phyloP scores from a whole-genome alignment of 768 basidiomycete species.

The Lentinula raphanica region DNA sequence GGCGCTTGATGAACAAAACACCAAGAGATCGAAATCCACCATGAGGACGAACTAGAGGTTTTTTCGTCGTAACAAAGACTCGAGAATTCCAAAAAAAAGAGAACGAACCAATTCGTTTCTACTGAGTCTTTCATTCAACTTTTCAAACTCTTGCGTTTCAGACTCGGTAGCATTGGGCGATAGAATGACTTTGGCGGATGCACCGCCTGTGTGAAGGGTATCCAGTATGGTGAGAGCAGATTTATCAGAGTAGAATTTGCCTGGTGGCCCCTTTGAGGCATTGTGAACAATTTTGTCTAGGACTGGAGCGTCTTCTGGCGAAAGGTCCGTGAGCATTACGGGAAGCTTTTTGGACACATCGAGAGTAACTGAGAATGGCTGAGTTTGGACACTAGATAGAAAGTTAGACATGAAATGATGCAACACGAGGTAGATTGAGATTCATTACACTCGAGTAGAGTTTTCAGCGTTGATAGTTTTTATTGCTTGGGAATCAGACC shows the following conservation, averaged over 20 bases:
- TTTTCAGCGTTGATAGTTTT: not conserved
- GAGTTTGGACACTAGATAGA: slow-evolving; percentile 19
- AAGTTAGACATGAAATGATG: not conserved
- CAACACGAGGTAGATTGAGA: not conserved
- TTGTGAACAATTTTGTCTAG: slow-evolving; percentile 34
- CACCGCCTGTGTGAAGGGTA: slow-evolving; percentile 45
- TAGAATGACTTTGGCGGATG: slow-evolving; percentile 41
- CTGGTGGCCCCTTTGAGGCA: slow-evolving; percentile 40
- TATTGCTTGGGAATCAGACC: not conserved
- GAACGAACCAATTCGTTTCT: slow-evolving; percentile 46
- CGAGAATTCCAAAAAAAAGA: not conserved
- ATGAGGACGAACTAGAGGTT: slow-evolving; percentile 52
- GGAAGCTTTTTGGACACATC: slow-evolving; percentile 48
- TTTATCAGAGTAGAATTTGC: slow-evolving; percentile 52
- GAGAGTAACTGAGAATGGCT: slow-evolving; percentile 43
- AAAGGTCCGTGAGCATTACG: slow-evolving; percentile 37
- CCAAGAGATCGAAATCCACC: slow-evolving; percentile 46
- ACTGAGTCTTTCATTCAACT: slow-evolving; percentile 45
- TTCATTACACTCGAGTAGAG: not conserved
- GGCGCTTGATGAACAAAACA: slow-evolving; percentile 54
- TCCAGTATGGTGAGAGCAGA: slow-evolving; percentile 47
- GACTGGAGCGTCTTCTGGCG: slow-evolving; percentile 23
- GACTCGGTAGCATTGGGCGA: slow-evolving; percentile 33
- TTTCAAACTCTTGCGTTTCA: slow-evolving; percentile 42
- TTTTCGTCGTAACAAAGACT: too few relatives aligned